Base-by-base conservation (phyloP, 2,329 filamentous ascomycete genomes). In the Aspergillus viridinutans region DNA sequence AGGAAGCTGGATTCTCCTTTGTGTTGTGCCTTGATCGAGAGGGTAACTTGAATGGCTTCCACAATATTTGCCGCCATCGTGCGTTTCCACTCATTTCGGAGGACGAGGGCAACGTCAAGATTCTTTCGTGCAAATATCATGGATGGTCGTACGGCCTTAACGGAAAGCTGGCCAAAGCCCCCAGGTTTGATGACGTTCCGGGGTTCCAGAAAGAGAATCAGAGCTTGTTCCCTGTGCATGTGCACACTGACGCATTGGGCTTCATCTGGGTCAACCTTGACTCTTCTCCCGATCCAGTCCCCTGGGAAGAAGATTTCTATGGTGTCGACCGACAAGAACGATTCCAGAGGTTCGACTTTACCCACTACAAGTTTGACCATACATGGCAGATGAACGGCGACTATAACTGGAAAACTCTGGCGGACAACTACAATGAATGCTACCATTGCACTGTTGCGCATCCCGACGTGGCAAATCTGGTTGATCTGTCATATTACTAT, bases 21-120 rank as follows among this genome's bases (percentile, higher is more conserved):
- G 68, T 85, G 64, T 67, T 85, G 28, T 71, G 73, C 57, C 69
- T 70, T 14, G 81, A 83, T 64, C 75, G 78, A 29, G 70, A 78
- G 9, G 77, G 77, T 9, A 75, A 76, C 17, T 76, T 85, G 68
- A 79, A 81, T 57, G 83, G 75, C 17, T 84, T 85, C 69, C 83
- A 85, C 72, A 85, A 85, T 63, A 74, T 85, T 52, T 85, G 83
- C 70, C 72, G 83, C 6, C 83, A 85, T 66, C 78, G 83, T 3
- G 83, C 83, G 10, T 85, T 79, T 61, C 81, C 82, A 3, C 76
- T 85, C 7, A 78, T 85, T 8, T 75, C 74, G 1, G 72, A 76
- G 40, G 71, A 77, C 1, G 67, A 76, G 42, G 83, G 83, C 6
- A 78, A 76, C 55, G 74, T 74, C 54, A 77, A 71, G 59, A 66